Conservation (phyloP, 805 yeast genomes). For the Starmerella davenportii region DNA sequence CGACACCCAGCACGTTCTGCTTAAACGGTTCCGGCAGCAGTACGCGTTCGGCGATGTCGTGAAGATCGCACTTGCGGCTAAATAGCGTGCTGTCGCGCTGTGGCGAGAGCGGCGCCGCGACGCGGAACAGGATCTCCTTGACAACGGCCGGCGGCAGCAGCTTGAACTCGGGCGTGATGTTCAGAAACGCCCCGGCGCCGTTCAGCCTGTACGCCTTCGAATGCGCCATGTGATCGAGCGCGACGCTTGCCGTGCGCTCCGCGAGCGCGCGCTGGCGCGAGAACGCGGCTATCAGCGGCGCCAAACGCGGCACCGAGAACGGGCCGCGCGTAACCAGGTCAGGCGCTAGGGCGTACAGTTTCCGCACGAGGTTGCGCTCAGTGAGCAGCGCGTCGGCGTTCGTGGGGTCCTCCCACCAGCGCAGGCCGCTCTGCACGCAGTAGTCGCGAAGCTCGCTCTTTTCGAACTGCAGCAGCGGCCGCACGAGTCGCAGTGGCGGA, state of each 20-base stretch:
- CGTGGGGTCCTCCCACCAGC: slow-evolving; percentile 59
- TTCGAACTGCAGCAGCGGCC: slow-evolving; percentile 36
- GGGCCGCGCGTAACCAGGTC: slow-evolving; percentile 19
- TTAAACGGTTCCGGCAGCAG: not conserved
- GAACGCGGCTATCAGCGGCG: not conserved
- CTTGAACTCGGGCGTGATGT: slow-evolving; percentile 1
- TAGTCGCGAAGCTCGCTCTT: slow-evolving; percentile 32
- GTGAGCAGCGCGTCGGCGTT: slow-evolving; percentile 40
- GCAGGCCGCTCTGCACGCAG: slow-evolving; percentile 27
- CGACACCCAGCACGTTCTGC: slow-evolving; percentile 4
- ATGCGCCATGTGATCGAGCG: not conserved
- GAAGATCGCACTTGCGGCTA: slow-evolving; percentile 6
- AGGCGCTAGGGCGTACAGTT: not conserved
- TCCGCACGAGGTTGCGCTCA: slow-evolving; percentile 37
- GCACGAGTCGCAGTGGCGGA: slow-evolving; percentile 18
- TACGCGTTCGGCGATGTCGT: slow-evolving; percentile 1
- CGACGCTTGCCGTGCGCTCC: not conserved
- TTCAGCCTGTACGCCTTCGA: not conserved
- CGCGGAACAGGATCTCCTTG: slow-evolving; percentile 7
- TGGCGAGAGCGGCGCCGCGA: slow-evolving; percentile 13
- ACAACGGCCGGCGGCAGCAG: slow-evolving; percentile 5
- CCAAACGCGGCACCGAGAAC: slow-evolving; percentile 1
- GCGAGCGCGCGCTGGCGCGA: slow-evolving; percentile 4
- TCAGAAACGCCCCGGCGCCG: slow-evolving; percentile 1
- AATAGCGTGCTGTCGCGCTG: slow-evolving; percentile 3